A percentile compares a stretch with the other conserved stretches of the same genome.
Conservation (phyloP, 2,329 filamentous ascomycete genomes). For the Aspergillaceae sp. region DNA sequence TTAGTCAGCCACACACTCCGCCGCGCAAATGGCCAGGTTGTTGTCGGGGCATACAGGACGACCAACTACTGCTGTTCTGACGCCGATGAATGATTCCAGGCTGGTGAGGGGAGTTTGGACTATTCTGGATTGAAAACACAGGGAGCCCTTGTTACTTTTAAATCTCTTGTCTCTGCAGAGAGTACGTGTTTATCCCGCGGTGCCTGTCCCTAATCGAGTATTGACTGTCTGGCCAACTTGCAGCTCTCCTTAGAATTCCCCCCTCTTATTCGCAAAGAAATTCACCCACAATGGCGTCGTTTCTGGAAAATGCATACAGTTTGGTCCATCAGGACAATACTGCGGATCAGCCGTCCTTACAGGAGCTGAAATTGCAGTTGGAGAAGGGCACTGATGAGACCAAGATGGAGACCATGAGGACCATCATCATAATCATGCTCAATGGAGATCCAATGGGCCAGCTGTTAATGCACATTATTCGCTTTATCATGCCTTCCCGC, state of each 20-base stretch:
- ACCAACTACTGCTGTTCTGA: constrained; percentile 18
- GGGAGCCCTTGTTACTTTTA: constrained; percentile 5
- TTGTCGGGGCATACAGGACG: constrained; percentile 5
- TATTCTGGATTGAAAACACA: constrained; percentile 12
- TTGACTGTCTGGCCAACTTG: constrained; percentile 20
- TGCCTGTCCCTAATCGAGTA: background rate
- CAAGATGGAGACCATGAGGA: constrained; percentile 94
- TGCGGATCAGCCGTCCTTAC: constrained; percentile 79
- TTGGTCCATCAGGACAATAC: constrained; percentile 96
- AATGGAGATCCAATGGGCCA: constrained; percentile 95
- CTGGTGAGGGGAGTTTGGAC: constrained; percentile 28
- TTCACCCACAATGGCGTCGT: constrained; percentile 70
- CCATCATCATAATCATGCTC: constrained; percentile 92
- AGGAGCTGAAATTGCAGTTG: constrained; percentile 84
- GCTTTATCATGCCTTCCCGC: constrained; percentile 98
- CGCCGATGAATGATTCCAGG: constrained; percentile 27
- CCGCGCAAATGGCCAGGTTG: constrained; percentile 36
- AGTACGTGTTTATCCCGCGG: constrained; percentile 7
- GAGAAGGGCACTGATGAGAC: constrained; percentile 90
- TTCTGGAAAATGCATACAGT: constrained; percentile 91
- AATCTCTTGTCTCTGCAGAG: constrained; percentile 15
- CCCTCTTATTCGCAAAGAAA: constrained; percentile 9
- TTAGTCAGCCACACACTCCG: constrained; percentile 40
- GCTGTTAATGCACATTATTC: constrained; percentile 98
- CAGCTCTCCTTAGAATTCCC: constrained; percentile 22